Conservation (phyloP, 2,329 filamentous ascomycete genomes). For the Phaeophleospora eucalypticola region DNA sequence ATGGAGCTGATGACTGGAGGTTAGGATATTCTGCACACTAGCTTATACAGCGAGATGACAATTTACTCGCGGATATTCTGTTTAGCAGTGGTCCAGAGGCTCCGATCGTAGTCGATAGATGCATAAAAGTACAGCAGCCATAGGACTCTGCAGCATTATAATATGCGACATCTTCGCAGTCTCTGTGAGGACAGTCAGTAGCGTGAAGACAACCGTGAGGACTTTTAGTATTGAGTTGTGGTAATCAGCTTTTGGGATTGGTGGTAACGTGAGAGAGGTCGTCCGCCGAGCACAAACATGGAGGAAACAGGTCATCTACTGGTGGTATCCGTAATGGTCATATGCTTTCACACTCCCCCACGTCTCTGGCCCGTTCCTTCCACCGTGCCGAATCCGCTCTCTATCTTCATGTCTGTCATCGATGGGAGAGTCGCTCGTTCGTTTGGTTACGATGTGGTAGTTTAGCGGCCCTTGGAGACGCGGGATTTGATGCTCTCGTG, state of each 20-base stretch:
- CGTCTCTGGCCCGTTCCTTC: neutral
- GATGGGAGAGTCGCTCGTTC: neutral
- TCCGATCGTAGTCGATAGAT: too few species aligned
- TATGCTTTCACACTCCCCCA: neutral
- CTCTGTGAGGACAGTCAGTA: neutral
- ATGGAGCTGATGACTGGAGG: too few species aligned
- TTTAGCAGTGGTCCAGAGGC: too few species aligned
- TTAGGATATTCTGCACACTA: too few species aligned
- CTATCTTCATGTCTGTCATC: neutral
- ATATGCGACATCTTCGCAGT: too few species aligned
- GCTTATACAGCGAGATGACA: too few species aligned
- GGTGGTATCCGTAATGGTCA: neutral
- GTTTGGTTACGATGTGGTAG: neutral
- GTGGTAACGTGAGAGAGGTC: neutral
- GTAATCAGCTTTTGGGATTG: neutral
- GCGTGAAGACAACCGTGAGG: neutral
- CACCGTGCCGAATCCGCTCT: neutral
- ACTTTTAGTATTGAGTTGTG: neutral
- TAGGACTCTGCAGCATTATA: too few species aligned
- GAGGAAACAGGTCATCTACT: neutral
- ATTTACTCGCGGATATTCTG: too few species aligned
- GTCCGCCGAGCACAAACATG: neutral
- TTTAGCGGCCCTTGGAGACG: constrained; percentile 50
- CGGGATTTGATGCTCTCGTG: constrained; percentile 62
- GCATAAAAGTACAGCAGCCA: too few species aligned